These are phyloP conservation scores for Magnaporthiopsis poae DNA, from an alignment of 2,329 filamentous ascomycete genomes.

Conservation along the genomic window DNA sequence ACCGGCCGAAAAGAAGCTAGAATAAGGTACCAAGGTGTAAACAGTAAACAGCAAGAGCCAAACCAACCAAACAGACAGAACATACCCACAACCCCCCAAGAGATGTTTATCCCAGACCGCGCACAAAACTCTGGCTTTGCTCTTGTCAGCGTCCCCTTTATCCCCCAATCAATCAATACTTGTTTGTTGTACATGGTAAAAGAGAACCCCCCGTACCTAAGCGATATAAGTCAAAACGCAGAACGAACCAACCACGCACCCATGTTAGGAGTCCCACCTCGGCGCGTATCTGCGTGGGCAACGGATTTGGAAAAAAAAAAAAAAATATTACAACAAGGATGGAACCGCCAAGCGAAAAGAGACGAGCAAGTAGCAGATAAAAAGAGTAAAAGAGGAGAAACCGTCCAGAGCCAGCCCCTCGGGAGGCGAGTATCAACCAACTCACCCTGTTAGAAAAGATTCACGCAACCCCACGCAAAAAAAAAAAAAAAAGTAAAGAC, in stretches of 20 bases:
- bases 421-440: background rate
- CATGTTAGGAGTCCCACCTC: background rate
- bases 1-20: background rate
- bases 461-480: background rate
- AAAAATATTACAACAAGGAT: background rate
- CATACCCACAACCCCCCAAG: background rate
- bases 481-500: background rate
- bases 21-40: background rate
- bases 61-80: background rate
- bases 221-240: background rate
- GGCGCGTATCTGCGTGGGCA: background rate
- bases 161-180: background rate
- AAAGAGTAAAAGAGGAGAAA: background rate
- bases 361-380: background rate
- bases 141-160: background rate
- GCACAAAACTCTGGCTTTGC: background rate
- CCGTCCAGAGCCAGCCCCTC: background rate
- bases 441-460: background rate
- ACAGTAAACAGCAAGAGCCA: background rate
- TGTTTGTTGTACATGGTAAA: background rate
- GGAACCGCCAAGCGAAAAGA: background rate
- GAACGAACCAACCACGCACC: background rate
- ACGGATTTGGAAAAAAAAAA: too few relatives aligned
- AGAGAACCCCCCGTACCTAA: background rate
- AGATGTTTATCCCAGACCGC: background rate